Base-by-base conservation (phyloP, 2,329 filamentous ascomycete species). In the Colletotrichum phormii region DNA sequence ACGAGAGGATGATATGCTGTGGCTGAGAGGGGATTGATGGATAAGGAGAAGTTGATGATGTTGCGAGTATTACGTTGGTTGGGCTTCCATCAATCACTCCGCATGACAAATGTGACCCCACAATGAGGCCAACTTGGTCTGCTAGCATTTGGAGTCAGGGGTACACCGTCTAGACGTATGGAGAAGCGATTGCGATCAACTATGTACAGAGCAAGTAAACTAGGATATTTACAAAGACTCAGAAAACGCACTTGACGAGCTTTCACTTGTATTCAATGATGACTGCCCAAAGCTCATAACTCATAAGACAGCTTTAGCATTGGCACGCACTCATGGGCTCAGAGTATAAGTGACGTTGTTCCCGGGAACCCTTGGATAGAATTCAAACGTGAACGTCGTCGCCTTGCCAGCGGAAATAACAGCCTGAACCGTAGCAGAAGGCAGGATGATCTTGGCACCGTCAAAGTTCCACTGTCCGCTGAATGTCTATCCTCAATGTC, bases 311-410 rank as follows among this genome's bases (percentile, higher is more conserved):
- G 7, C 42, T 11, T 49, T 15, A 18, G 3, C n/a, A n/a, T n/a
- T n/a, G 7, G 18, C 18, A n/a, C 0, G 0, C 18, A 49, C 42
- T 49, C 42, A 67, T 18, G 73, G 73, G 29, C 59, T 64, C 8
- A 75, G 35, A 5, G 67, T 88, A 69, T 86, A 88, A 64, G 87
- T 85, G 7, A 85, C 81, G 0, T 78, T 79, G 78, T 90, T 90
- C 31, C 83, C 85, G 6, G 79, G 77, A 12, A 85, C 84, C 15
- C 89, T 80, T 0, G 88, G 88, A 76, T 84, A 90, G 75, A 89
- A 89, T 79, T 90, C 89, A 72, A 89, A 85, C 0, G 83, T 88
- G 67, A 90, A 87, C 0, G 81, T 84, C 0, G 86, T 85, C 5
- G 80, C 79, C 76, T 85, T 79, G 0, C 84, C 85, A 1, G 83